Evolutionary conservation across 352 stramenopile genomes (phyloP), one percentile per base, ranked within the genome.

Genomic region (Globisporangium rhizosaccharum): DNA sequence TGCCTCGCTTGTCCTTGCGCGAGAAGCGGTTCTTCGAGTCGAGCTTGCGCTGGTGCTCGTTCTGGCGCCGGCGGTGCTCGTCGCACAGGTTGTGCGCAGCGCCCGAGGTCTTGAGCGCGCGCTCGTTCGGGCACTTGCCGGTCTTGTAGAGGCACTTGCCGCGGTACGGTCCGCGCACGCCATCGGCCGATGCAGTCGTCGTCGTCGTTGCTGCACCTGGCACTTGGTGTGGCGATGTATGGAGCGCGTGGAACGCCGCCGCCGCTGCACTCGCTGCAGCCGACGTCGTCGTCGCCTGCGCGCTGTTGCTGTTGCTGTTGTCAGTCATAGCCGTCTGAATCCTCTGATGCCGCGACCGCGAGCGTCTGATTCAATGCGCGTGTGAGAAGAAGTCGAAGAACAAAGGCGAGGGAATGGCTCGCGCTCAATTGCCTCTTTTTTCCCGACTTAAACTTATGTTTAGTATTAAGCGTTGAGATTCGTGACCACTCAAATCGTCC

Each of bases 131-230:
- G 71, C 85, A 94, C 62, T 94, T 94, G 62, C 85, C 82, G 14
- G 85, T 92, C 72, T 94, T 94, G 75, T 94, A 94, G 50, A 88
- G 73, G 50, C 85, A 94, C 53, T 85, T 85, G 57, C 85, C 85
- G 54, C 85, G 76, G 68, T 78, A 92, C 3, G 57, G 41, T 3
- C 51, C 57, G 20, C 57, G 50, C 28, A 30, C 45, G 45, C 45
- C 33, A 39, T 39, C 33, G 33, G 33, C n/a, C 8, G 12, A 15
- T 6, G 47, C 47, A 2, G 8, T 36, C 10, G 47, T 3, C 2
- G 47, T 14, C 5, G 36, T 17, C 47, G 25, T 15, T 44, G 39
- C 20, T 57, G 51, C 42, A 14, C 28, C 44, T 53, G 54, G 10
- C 33, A 12, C 33, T 39, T 39, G 28, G 45, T 56, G 51, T 20